Evolutionary conservation across 1,284 basidiomycete species (phyloP).

Genomic region (Coniophora puteana): DNA sequence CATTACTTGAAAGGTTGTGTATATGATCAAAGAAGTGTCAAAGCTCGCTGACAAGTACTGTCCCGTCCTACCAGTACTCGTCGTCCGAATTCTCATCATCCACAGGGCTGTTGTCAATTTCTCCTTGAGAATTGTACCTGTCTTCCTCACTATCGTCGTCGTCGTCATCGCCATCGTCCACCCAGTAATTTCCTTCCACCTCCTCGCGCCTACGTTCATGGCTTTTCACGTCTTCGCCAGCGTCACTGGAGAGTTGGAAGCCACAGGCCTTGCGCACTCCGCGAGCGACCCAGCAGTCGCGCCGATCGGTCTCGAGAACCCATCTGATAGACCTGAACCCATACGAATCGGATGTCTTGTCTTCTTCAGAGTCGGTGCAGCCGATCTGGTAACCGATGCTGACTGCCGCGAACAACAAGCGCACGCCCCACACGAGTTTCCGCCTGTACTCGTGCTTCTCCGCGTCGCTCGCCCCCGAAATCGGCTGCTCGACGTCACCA

Average conservation of each 20-base stretch:
- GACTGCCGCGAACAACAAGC: slow-evolving; percentile 11
- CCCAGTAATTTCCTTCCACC: not conserved
- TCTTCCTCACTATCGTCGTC: slow-evolving; percentile 2
- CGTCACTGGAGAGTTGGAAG: slow-evolving; percentile 7
- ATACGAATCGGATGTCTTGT: not conserved
- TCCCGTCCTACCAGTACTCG: too few relatives aligned
- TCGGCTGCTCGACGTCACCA: slow-evolving; percentile 8
- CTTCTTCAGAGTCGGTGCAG: slow-evolving; percentile 9
- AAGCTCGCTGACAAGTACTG: too few relatives aligned
- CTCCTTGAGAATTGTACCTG: too few relatives aligned
- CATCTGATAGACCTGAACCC: not conserved
- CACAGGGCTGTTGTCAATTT: too few relatives aligned
- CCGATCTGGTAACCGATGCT: slow-evolving; percentile 10
- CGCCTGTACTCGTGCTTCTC: slow-evolving; percentile 5
- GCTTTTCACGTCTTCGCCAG: slow-evolving; percentile 2
- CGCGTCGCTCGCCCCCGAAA: not conserved
- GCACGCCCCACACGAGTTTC: slow-evolving; percentile 9
- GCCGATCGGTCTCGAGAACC: slow-evolving; percentile 9
- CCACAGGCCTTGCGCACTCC: slow-evolving; percentile 12
- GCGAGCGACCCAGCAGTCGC: slow-evolving; percentile 12
- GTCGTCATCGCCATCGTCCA: not conserved
- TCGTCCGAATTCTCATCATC: too few relatives aligned
- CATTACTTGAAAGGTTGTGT: too few relatives aligned
- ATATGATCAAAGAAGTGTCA: too few relatives aligned
- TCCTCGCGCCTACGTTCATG: slow-evolving; percentile 3